Conservation (phyloP, 2,329 filamentous ascomycete genomes). For the Pyrenochaeta sp. region DNA sequence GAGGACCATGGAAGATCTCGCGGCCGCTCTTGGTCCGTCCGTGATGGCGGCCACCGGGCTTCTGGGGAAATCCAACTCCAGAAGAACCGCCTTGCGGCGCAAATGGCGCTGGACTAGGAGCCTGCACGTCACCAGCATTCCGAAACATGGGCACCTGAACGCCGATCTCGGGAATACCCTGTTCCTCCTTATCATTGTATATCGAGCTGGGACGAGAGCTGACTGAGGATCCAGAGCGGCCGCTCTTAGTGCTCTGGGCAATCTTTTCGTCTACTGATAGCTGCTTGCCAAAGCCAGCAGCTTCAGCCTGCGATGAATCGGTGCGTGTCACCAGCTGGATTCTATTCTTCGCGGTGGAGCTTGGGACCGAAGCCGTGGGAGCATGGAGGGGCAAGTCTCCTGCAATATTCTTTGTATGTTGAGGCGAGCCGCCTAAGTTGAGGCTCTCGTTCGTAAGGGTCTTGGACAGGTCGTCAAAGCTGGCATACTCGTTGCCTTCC, state of each 20-base stretch:
- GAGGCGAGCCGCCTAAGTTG: constrained; percentile 58
- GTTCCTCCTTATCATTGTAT: constrained; percentile 71
- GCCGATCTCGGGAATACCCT: constrained; percentile 92
- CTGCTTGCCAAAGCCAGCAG: constrained; percentile 81
- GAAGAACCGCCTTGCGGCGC: constrained; percentile 47
- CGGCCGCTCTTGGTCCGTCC: constrained; percentile 75
- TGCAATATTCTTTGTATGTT: constrained; percentile 80
- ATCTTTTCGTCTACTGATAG: constrained; percentile 46
- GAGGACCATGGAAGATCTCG: constrained; percentile 74
- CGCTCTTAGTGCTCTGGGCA: constrained; percentile 28
- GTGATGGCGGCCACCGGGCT: constrained; percentile 62
- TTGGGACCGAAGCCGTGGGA: constrained; percentile 85
- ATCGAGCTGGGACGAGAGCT: constrained; percentile 63
- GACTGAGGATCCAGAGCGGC: constrained; percentile 44
- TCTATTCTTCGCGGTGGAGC: constrained; percentile 80
- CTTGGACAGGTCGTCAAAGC: constrained; percentile 57
- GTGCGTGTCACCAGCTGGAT: constrained; percentile 88
- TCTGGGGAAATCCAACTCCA: constrained; percentile 64
- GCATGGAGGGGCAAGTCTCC: constrained; percentile 87
- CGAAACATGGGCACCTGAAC: constrained; percentile 93
- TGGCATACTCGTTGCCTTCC: constrained; percentile 88
- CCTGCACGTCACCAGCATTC: constrained; percentile 93
- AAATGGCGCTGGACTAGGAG: constrained; percentile 79
- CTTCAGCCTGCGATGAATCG: constrained; percentile 84
- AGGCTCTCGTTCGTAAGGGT: constrained; percentile 42